These are phyloP conservation scores for Lavandula angustifolia DNA, from an alignment of 257 asterid species.

Conservation along the genomic window DNA sequence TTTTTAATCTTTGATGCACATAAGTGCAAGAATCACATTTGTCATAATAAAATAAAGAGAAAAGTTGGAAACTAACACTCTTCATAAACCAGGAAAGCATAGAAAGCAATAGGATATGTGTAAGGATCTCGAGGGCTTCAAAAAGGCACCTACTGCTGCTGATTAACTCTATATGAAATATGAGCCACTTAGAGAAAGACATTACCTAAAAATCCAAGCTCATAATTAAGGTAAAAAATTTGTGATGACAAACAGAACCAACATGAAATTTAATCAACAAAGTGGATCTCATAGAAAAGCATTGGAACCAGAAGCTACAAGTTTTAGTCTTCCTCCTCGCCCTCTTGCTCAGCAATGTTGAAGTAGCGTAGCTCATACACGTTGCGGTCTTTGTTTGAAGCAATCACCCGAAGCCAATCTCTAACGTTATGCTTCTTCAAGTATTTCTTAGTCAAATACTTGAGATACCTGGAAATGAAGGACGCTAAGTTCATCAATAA, in stretches of 20 bases:
- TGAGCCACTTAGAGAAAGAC: neutral
- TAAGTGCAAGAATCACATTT: too few species aligned
- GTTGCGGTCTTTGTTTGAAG: conserved; percentile 74
- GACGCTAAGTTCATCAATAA: neutral
- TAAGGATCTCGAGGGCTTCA: too few species aligned
- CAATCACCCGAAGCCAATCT: conserved; percentile 84
- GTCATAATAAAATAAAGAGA: too few species aligned
- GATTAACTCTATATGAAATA: too few species aligned
- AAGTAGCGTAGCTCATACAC: conserved; percentile 77
- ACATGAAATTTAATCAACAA: conserved; percentile 29
- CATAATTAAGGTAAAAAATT: conserved; percentile 8
- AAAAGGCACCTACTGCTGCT: too few species aligned
- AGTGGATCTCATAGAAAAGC: conserved; percentile 18
- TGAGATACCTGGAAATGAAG: conserved; percentile 53
- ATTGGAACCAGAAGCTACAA: neutral
- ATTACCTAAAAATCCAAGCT: conserved; percentile 29
- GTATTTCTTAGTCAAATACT: conserved; percentile 76
- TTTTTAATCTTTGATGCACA: too few species aligned
- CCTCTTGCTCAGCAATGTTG: conserved; percentile 85
- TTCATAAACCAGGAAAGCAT: too few species aligned
- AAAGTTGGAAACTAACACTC: too few species aligned
- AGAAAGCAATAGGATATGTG: too few species aligned
- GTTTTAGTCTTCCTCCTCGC: conserved; percentile 56
- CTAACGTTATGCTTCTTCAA: conserved; percentile 80
- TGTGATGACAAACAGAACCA: conserved; percentile 1